These are phyloP conservation scores for Chaetothyriales sp. DNA, from an alignment of 2,329 filamentous ascomycete species.

Conservation along the genomic window DNA sequence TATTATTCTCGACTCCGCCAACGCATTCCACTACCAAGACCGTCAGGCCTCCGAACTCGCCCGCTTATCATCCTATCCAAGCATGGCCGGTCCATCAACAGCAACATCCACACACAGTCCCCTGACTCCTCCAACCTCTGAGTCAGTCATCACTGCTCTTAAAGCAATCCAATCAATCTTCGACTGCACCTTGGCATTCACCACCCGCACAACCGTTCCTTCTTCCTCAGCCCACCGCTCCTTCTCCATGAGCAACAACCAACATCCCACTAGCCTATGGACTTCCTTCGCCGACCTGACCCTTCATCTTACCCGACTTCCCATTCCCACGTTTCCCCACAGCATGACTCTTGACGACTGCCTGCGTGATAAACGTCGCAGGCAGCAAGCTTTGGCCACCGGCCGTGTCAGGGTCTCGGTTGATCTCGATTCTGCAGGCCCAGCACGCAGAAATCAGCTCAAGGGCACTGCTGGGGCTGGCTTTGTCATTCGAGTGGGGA, in stretches of 20 bases:
- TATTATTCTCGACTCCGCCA: conserved; percentile 40
- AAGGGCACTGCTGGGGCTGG: background rate
- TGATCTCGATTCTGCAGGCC: background rate
- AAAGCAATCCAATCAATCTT: conserved; percentile 25
- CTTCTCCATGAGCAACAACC: conserved; percentile 1
- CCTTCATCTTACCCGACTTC: conserved; percentile 23
- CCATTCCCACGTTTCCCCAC: conserved; percentile 24
- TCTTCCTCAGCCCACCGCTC: conserved; percentile 5
- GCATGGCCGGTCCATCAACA: conserved; percentile 9
- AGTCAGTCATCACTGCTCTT: conserved; percentile 15
- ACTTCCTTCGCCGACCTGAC: conserved; percentile 24
- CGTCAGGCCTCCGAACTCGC: conserved; percentile 30
- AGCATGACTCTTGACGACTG: conserved; percentile 22
- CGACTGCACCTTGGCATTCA: conserved; percentile 27
- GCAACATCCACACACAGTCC: background rate
- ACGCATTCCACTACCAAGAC: conserved; percentile 41
- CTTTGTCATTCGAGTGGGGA: background rate
- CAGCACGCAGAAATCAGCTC: background rate
- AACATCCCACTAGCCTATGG: conserved; percentile 24
- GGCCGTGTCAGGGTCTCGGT: conserved; percentile 5
- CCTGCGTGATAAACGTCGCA: conserved; percentile 21
- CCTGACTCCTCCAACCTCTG: background rate
- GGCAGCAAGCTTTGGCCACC: conserved; percentile 23
- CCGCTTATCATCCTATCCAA: conserved; percentile 24
- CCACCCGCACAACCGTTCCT: conserved; percentile 18